Evolutionary conservation across 2,329 filamentous ascomycete species (phyloP), one percentile per base, ranked within the genome.

Genomic region (Talaromyces verruculosus): DNA sequence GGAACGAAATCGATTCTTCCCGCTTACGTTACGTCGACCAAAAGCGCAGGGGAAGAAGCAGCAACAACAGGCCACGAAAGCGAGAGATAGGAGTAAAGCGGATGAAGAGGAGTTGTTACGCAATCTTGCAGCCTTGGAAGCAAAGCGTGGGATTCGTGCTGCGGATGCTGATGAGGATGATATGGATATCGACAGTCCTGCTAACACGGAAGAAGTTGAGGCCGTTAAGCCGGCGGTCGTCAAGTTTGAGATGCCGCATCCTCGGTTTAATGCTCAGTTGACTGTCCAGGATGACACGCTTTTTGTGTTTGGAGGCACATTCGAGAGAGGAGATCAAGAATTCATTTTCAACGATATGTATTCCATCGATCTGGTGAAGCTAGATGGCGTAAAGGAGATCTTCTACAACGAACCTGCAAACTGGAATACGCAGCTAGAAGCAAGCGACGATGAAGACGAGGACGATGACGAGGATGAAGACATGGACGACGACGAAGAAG

Each of bases 311-410:
- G 93, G 95, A 35, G 95, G 95, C 19, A 99, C 94, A 0, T 97
- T 91, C 72, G 95, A 99, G 75, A 95, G 96, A 75, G 94, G 92
- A 19, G 95, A 99, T 73, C 87, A 92, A 25, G 95, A 99, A 77
- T 97, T 91, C 73, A 98, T 93, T 0, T 97, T 98, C 77, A 93
- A 97, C 71, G 95, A 99, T 73, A 84, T 99, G 78, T 96, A 96
- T 79, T 89, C 92, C 1, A 88, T 98, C 67, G 93, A 99, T 73
- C 83, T 99, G n/a, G 93, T 90, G 67, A 97, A 97, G 78, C 84
- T 99, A 67, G 93, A 98, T 71, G 95, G 95, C 3, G 94, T 95
- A 69, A 94, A 93, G 76, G 91, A 97, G 78, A 87, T 98, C 58
- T 98, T 94, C 81, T 91, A 85, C 76, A 85, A 92, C 63, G 91